Conservation (phyloP, 164 flowering plant genomes). For the Aristolochia contorta region DNA sequence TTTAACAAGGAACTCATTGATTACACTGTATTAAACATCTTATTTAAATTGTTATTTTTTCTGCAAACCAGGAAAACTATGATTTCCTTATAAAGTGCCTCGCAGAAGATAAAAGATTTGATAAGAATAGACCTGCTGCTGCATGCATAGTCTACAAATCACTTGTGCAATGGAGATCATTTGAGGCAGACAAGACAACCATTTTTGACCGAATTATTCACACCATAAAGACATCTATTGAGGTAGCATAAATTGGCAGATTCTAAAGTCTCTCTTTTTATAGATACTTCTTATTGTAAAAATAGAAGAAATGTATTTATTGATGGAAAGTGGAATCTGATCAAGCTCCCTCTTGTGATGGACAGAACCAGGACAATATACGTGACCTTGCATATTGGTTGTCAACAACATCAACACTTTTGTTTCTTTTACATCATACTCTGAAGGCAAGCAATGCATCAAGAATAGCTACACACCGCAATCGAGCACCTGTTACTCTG, state of each 20-base stretch:
- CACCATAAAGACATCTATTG: constrained; percentile 46
- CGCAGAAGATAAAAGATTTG: constrained; percentile 52
- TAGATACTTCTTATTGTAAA: too few species aligned
- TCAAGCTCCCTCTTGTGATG: neutral
- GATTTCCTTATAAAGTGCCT: constrained; percentile 66
- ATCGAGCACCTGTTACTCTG: constrained; percentile 35
- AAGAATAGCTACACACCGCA: constrained; percentile 27
- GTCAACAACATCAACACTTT: constrained; percentile 65
- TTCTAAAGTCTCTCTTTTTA: too few species aligned
- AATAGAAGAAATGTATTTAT: too few species aligned
- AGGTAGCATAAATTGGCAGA: constrained; percentile 25
- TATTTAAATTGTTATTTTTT: too few species aligned
- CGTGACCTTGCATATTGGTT: constrained; percentile 64
- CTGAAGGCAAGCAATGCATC: constrained; percentile 51
- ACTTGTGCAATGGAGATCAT: constrained; percentile 80
- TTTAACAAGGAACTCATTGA: neutral
- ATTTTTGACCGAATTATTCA: constrained; percentile 69
- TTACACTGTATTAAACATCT: too few species aligned
- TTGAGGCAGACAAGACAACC: constrained; percentile 72
- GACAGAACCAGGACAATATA: constrained; percentile 40
- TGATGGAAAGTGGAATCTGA: too few species aligned
- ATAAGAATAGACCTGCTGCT: constrained; percentile 47
- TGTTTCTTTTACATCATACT: constrained; percentile 60
- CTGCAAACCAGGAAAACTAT: constrained; percentile 50
- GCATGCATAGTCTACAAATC: constrained; percentile 57